Base-by-base conservation (phyloP, 2,329 filamentous ascomycete genomes). In the Aspergillus nomiae region DNA sequence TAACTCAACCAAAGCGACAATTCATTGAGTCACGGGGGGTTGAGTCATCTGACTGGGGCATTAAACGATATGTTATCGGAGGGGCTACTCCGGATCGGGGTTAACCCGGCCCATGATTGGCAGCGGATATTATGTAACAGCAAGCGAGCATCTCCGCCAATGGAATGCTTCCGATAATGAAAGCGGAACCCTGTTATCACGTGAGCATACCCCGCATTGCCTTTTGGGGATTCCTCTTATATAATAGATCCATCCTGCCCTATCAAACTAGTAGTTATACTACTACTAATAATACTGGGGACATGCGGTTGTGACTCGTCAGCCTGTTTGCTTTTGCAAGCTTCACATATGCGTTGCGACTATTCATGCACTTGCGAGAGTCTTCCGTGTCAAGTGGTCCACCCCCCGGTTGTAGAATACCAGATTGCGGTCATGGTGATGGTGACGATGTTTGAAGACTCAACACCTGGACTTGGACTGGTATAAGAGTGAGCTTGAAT, bases 111-210 rank as follows among this genome's bases (percentile, higher is more conserved):
- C 21, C 14, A 26, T 38, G n/a, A 38, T 51, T 55, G 51, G 51
- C 32, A 38, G 51, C 51, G 51, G 51, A 38, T 55, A 55, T 55
- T 55, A 55, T 24, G 51, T 55, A 55, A 55, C 30, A 38, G 30
- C 12, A 36, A 24, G 10, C 11, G 19, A 36, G 9, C 12, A 11
- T 1, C 0, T 2, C 51, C 3, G 7, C 51, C 51, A 55, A 55
- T 55, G 7, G 36, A 0, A 11, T 12, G 7, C 26, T 2, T 16
- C 34, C 12, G 51, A 55, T 55, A 55, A 55, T 19, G 30, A 32
- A n/a, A 9, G 19, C 26, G 19, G 28, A 30, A 19, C 48, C 8
- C 7, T 1, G 1, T 0, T 14, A 9, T 51, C 48, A 32, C 26
- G 48, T 51, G 48, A 0, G 7, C 4, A 0, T n/a, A n/a, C 48